These are phyloP conservation scores for Pleurotus ostreatus DNA, from an alignment of 768 basidiomycete species.

Conservation along the genomic window DNA sequence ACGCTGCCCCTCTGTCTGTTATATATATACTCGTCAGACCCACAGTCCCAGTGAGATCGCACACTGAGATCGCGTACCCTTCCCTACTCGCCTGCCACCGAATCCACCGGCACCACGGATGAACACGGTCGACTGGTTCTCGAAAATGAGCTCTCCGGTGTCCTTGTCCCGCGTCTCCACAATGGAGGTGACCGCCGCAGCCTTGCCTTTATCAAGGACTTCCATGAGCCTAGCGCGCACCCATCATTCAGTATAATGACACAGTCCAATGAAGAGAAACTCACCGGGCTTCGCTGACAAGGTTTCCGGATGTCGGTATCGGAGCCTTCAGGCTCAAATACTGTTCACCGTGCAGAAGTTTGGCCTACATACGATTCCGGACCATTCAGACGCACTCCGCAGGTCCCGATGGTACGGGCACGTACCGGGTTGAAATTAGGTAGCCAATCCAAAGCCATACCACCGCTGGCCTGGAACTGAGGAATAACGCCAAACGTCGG, in stretches of 20 bases:
- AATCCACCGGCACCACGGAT: conserved; percentile 96
- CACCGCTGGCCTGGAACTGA: conserved; percentile 72
- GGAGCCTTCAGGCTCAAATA: conserved; percentile 84
- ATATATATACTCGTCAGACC: not conserved
- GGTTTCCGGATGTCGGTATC: conserved; percentile 79
- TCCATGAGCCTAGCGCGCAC: conserved; percentile 54
- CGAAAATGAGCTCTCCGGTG: conserved; percentile 79
- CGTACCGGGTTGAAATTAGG: conserved; percentile 92
- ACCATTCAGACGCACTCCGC: not conserved
- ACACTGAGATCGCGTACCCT: conserved; percentile 38
- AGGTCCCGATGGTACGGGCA: conserved; percentile 6
- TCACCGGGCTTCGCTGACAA: conserved; percentile 72
- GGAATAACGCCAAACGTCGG: conserved; percentile 97
- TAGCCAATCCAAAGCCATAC: conserved; percentile 76
- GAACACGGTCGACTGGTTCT: conserved; percentile 90
- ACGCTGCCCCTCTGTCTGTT: conserved; percentile 85
- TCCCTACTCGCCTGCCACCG: conserved; percentile 83
- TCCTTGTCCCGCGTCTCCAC: conserved; percentile 78
- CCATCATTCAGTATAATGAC: no score
- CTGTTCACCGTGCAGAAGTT: conserved; percentile 97
- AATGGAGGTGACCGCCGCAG: conserved; percentile 79
- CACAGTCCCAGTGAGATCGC: no score
- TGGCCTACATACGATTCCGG: conserved; percentile 51
- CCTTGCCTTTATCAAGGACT: conserved; percentile 89
- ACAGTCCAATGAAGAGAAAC: conserved; percentile 14